phyloP scores from a whole-genome alignment of 2,329 filamentous ascomycete species.

The Cercospora sp. region DNA sequence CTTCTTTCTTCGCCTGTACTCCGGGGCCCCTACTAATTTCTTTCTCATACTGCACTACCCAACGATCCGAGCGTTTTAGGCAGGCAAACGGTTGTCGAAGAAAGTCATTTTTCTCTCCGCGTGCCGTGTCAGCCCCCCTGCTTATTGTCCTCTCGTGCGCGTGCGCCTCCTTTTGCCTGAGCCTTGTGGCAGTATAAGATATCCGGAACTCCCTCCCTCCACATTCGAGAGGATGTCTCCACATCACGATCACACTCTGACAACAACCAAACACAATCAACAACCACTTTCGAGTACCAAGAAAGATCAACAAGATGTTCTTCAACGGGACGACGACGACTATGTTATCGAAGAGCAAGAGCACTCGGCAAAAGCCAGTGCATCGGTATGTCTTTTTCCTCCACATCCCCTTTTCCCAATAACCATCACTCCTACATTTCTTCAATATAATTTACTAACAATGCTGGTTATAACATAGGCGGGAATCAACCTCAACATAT shows the following conservation, averaged over 20 bases:
- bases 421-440: no score
- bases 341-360: slow-evolving; percentile 35
- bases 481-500: slow-evolving; percentile 42
- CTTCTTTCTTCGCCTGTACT: not conserved
- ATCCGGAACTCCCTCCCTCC: not conserved
- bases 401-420: no score
- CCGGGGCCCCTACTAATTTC: slow-evolving; percentile 9
- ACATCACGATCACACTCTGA: not conserved
- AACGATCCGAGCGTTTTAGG: slow-evolving; percentile 5
- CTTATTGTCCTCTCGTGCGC: not conserved
- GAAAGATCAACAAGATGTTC: slow-evolving; percentile 17
- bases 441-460: no score
- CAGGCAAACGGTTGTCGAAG: slow-evolving; percentile 1
- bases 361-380: slow-evolving; percentile 37
- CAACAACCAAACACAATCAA: not conserved
- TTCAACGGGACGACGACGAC: slow-evolving; percentile 17
- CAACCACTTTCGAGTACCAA: not conserved
- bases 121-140: not conserved
- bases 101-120: not conserved
- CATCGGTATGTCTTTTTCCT: slow-evolving; percentile 32
- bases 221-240: slow-evolving; percentile 1
- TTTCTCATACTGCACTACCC: not conserved
- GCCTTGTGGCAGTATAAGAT: slow-evolving; percentile 5
- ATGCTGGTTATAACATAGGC: no score
- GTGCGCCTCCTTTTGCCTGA: not conserved